Percentiles rank a stretch among this genome's conserved stretches.
Conservation (phyloP, 225 moss, liverwort and hornwort species). For the Anthoceros angustus region DNA sequence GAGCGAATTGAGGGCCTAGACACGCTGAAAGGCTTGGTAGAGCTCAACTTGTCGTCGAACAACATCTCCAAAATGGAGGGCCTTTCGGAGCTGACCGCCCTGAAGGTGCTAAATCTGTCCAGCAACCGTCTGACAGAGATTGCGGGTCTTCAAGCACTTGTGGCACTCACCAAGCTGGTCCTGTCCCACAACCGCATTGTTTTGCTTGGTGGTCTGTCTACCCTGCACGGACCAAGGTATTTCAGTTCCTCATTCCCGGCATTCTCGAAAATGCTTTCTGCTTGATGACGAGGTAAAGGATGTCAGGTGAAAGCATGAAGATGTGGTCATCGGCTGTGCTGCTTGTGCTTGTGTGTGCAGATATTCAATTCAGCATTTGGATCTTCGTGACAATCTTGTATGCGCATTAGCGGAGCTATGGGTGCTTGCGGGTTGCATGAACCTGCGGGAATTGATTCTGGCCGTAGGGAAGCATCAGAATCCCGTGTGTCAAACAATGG, state of each 20-base stretch:
- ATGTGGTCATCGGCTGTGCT: neutral
- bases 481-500: constrained; percentile 44
- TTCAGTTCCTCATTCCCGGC: neutral
- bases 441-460: constrained; percentile 43
- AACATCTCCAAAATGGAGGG: constrained; percentile 55
- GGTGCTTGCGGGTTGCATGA: constrained; percentile 39
- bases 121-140: constrained; percentile 58
- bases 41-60: constrained; percentile 84
- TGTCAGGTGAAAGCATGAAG: neutral
- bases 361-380: constrained; percentile 48
- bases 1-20: constrained; percentile 54
- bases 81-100: constrained; percentile 35
- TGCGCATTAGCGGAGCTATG: constrained; percentile 50
- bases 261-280: neutral
- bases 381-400: constrained; percentile 57
- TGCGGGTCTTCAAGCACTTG: constrained; percentile 33
- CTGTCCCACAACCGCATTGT: constrained; percentile 62
- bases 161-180: constrained; percentile 37
- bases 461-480: constrained; percentile 40
- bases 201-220: constrained; percentile 43
- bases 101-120: constrained; percentile 51
- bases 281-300: neutral
- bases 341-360: constrained; percentile 21
- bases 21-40: constrained; percentile 28
- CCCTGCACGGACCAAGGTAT: constrained; percentile 46